phyloP scores from a whole-genome alignment of 345 rosid genomes.

The Bruguiera sexangula region DNA sequence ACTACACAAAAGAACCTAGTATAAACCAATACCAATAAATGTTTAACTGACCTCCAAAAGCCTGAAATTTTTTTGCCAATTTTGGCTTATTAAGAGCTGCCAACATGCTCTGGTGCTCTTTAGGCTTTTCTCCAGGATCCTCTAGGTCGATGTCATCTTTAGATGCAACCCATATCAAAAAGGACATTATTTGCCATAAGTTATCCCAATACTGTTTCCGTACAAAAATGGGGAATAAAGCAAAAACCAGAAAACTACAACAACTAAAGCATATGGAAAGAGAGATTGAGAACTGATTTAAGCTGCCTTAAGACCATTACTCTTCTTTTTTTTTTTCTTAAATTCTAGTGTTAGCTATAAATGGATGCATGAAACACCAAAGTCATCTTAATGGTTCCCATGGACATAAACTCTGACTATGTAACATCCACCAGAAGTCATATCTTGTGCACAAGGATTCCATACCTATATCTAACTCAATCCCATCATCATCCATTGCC shows the following conservation, averaged over 20 bases:
- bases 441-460: background rate
- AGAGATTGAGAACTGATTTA: background rate
- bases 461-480: slow-evolving; percentile 66
- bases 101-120: slow-evolving; percentile 55
- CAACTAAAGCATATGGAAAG: background rate
- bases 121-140: slow-evolving; percentile 53
- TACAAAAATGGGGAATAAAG: background rate
- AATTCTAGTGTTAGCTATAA: background rate
- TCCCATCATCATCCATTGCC: slow-evolving; percentile 38
- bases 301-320: background rate
- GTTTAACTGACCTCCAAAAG: slow-evolving; percentile 48
- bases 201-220: background rate
- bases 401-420: background rate
- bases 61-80: slow-evolving; percentile 62
- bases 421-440: background rate
- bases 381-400: background rate
- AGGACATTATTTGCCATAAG: background rate
- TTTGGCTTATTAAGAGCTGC: slow-evolving; percentile 66
- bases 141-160: slow-evolving; percentile 83
- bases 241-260: background rate
- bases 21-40: background rate
- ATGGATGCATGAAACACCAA: background rate
- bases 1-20: too few species aligned
- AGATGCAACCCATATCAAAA: slow-evolving; percentile 3
- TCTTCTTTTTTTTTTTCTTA: background rate